These are phyloP conservation scores for Rachicladosporium sp. DNA, from an alignment of 2,329 filamentous ascomycete species.

Conservation along the genomic window DNA sequence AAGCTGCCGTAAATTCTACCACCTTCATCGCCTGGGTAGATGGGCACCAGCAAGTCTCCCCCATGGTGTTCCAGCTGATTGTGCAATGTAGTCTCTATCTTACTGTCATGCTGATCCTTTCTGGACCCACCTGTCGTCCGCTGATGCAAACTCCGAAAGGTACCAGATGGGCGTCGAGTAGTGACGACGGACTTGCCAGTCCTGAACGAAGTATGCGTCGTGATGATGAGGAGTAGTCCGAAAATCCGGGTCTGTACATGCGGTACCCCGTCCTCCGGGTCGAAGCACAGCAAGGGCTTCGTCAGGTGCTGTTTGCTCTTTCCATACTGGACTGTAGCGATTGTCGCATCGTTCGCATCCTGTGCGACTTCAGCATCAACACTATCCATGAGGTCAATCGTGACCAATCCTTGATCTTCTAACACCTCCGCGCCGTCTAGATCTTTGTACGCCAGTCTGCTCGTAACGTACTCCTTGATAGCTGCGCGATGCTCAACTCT, in stretches of 20 bases:
- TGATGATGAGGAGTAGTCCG: conserved; percentile 63
- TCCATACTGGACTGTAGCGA: neutral
- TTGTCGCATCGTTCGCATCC: conserved; percentile 1
- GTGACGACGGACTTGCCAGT: conserved; percentile 21
- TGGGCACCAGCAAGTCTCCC: conserved; percentile 8
- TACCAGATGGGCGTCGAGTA: conserved; percentile 20
- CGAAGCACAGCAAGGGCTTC: conserved; percentile 38
- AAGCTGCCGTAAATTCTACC: conserved; percentile 25
- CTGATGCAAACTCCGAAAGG: conserved; percentile 2
- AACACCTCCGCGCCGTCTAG: conserved; percentile 59
- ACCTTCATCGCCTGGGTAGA: conserved; percentile 16
- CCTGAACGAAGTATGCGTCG: conserved; percentile 53
- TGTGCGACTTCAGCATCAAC: conserved; percentile 16
- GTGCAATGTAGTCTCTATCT: conserved; percentile 3
- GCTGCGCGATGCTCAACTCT: conserved; percentile 72
- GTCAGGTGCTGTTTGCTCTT: neutral
- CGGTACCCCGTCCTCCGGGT: conserved; percentile 53
- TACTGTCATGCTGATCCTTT: no score
- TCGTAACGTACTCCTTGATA: conserved; percentile 82
- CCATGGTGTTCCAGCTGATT: conserved; percentile 2
- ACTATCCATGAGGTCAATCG: conserved; percentile 59
- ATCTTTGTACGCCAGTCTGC: conserved; percentile 67
- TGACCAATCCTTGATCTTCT: conserved; percentile 87
- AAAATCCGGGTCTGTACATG: conserved; percentile 58
- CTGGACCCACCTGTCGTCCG: no score